Base-by-base conservation (phyloP, 2,329 filamentous ascomycete genomes). In the Emmonsiellopsis sp. region DNA sequence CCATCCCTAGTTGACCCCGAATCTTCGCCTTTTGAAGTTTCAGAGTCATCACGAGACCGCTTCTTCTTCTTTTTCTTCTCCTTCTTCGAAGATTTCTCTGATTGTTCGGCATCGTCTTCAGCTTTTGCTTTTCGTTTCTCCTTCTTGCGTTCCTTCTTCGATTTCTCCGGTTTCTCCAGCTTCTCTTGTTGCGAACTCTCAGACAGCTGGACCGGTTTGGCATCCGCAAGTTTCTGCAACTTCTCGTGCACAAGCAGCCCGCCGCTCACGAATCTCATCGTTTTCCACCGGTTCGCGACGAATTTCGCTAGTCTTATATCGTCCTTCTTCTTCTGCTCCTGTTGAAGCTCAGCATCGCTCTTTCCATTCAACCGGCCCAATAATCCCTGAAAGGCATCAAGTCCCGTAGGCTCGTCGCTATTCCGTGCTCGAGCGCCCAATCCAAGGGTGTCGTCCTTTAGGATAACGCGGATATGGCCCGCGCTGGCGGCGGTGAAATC, bases 361-460 rank as follows among this genome's bases (percentile, higher is more conserved):
- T 89, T 93, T 49, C 92, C 93, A 69, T 98, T 98, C 54, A 98
- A 73, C 52, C 93, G 79, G 21, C 92, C 91, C 17, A 98, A 75
- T 4, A 98, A 74, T 58, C 88, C 88, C 64, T 91, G 88, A 61
- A 97, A 89, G 14, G 85, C 86, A 65, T 91, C 87, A 39, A 97
- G 77, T 0, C 92, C 93, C 21, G 92, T 94, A 58, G 89, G 82
- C 65, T 88, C 82, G 59, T 71, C 80, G 58, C 89, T 84, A 3
- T 77, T 73, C 52, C 85, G 85, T 58, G 82, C 78, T 68, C 86
- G 86, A 59, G 91, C 93, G 33, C 93, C 93, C 43, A 98, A 76
- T 2, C 93, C 93, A 43, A 95, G 81, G 62, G 85, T 94, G 67
- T 97, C 90, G 65, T 97, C 91, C 65, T 95, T 95, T 58, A 96